These are phyloP conservation scores for Malus sylvestris DNA, from an alignment of 306 rosid genomes.

Conservation along the genomic window DNA sequence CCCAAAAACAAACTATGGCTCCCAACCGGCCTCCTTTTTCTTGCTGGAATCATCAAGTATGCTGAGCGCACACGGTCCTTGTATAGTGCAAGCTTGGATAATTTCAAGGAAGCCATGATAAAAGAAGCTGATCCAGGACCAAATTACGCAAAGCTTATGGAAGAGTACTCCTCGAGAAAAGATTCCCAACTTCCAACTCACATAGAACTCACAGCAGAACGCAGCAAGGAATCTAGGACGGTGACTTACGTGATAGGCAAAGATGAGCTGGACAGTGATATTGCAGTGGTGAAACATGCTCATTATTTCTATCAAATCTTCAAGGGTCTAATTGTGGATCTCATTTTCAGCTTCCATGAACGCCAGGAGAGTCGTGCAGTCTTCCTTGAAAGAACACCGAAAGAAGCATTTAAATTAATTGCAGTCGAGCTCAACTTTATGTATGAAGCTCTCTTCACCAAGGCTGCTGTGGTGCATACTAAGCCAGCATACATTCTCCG, in stretches of 20 bases:
- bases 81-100: constrained; percentile 26
- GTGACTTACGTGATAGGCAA: background rate
- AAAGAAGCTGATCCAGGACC: constrained; percentile 30
- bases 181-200: constrained; percentile 24
- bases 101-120: constrained; percentile 26
- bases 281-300: constrained; percentile 18
- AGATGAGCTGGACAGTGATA: background rate
- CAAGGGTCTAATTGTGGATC: constrained; percentile 41
- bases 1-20: constrained; percentile 29
- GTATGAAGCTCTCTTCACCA: constrained; percentile 39
- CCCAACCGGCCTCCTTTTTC: constrained; percentile 24
- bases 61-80: constrained; percentile 35
- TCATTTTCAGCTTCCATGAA: constrained; percentile 30
- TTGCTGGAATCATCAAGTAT: constrained; percentile 38
- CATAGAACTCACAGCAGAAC: constrained; percentile 18
- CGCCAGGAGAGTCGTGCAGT: constrained; percentile 18
- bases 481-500: background rate
- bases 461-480: constrained; percentile 18
- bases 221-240: background rate
- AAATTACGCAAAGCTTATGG: constrained; percentile 41
- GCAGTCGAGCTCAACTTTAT: constrained; percentile 41
- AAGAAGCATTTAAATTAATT: constrained; percentile 26
- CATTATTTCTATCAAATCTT: constrained; percentile 21
- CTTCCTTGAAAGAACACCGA: background rate
- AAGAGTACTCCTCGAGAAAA: constrained; percentile 13